Base-by-base conservation (phyloP, 345 rosid genomes). In the Lagerstroemia speciosa region DNA sequence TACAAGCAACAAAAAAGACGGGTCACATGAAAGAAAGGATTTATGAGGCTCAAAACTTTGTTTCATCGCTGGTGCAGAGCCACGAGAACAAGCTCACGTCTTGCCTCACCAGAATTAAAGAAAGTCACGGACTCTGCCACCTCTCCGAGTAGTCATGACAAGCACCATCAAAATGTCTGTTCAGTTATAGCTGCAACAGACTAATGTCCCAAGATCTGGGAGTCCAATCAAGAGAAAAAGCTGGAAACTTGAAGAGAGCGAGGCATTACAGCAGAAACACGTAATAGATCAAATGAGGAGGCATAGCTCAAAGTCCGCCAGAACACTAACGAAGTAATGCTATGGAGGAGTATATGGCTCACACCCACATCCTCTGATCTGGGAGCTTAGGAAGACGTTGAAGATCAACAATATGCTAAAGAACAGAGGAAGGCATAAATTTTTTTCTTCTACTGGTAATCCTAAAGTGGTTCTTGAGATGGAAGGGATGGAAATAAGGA, bases 21-120 rank as follows among this genome's bases (percentile, higher is more conserved):
- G n/a, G 63, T 27, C 63, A 58, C 63, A 30, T 58, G 63, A 12
- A 29, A 27, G 63, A 43, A 45, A 45, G 12, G 63, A 31, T 33
- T 17, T 69, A 27, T 45, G 67, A 22, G 63, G 70, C 70, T n/a
- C 45, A 41, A n/a, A 67, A 24, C 15, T 69, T 46, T 17, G 26
- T 27, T 20, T 46, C 33, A 6, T 16, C 38, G 17, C 12, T 32
- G 64, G 67, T 20, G 67, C 66, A 60, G 32, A 40, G 17, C 61
- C 61, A n/a, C 3, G 14, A 53, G 45, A 43, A 34, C 58, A 69
- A 60, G 45, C 5, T 22, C 32, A 2, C 17, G 43, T 29, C 61
- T 41, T 40, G n/a, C 58, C 67, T 24, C 45, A n/a, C 40, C 20
- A 31, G 62, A 45, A 43, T 43, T 62, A 43, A 69, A 43, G 36